Base-by-base conservation (phyloP, 1,284 basidiomycete species). In the Sutorius eximius region DNA sequence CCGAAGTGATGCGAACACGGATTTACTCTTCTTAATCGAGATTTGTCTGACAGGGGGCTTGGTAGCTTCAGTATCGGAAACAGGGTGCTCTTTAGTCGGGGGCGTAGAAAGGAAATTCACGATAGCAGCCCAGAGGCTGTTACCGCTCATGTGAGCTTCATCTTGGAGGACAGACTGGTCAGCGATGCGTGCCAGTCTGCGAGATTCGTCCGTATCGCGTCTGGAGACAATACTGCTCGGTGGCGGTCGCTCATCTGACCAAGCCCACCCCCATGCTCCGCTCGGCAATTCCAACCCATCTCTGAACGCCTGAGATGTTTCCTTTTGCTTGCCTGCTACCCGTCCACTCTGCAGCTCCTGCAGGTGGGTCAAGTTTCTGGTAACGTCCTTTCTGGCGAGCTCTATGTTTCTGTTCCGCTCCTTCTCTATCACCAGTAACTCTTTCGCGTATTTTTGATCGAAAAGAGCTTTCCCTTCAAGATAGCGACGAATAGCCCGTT, bases 221-320 rank as follows among this genome's bases (percentile, higher is more conserved):
- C 91, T 75, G 32, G 88, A 84, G 32, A 88, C 87, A 61, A 93
- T 90, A 58, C 89, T 91, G 61, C 87, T 89, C 5, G 91, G 86
- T 9, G 91, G 91, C 7, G 91, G 91, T 29, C 76, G 76, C 70
- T 93, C 91, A 49, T 84, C 77, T 20, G 83, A 86, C 90, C 86
- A 93, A 16, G 85, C 83, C 83, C 86, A 90, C 45, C 75, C 78
- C 85, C 82, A 87, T 59, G 77, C 78, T 22, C 77, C 81, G 33
- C 77, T 75, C 7, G 77, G 73, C 7, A 71, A 70, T 44, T 77
- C 65, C 30, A 81, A 58, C n/a, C 75, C 76, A 60, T 83, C 80
- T 65, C 78, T 80, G 52, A 83, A 67, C 9, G 75, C 73, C 51
- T 71, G 73, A 37, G 72, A 71, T 52, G 72, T 71, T 55, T 56